Base-by-base conservation (phyloP, 1,139 yeast genomes). In the Sugiyamaella pinicola region DNA sequence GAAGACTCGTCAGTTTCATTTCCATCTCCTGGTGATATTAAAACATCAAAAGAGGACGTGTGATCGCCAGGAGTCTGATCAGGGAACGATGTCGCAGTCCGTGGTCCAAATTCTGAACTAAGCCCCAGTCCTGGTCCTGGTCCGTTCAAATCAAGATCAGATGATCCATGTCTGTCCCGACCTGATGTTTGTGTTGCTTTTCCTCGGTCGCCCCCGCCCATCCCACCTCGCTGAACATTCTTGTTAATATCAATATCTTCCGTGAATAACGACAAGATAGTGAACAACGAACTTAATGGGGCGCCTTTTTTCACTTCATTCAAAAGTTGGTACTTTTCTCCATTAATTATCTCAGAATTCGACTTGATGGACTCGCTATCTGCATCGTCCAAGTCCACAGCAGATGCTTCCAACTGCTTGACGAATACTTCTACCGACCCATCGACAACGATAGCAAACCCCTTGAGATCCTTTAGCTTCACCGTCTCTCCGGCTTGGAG, bases 391-490 rank as follows among this genome's bases (percentile, higher is more conserved):
- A 17, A 13, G 9, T 29, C 19, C 13, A 31, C 47, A n/a, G 48
- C 29, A 7, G 45, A 39, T n/a, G 47, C 22, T 12, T 34, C 48
- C 18, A 46, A 39, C 10, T 83, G 71, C 57, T 80, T 81, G 49
- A 87, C 83, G 65, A 82, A 90, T 0, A 93, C 88, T 61, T 88
- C 91, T 43, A 91, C 81, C 9, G 83, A 79, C 0, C 99, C 99
- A 62, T 91, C 98, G 0, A 91, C 96, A n/a, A 93, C 96, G 47
- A 93, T 86, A 40, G 93, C 84, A 64, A 93, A 90, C 0, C 98
- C 98, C 21, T 85, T 73, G 17, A 83, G 78, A 53, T 87, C 93
- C 59, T 85, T 87, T 45, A 91, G 71, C 49, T 82, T 78, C 38
- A 93, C 70, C 3, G 85, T 77, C 67, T 93, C 98, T 42, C 90